Evolutionary conservation across 1,284 basidiomycete species (phyloP), one percentile per base, ranked within the genome.

Genomic region (Stereum hirsutum): DNA sequence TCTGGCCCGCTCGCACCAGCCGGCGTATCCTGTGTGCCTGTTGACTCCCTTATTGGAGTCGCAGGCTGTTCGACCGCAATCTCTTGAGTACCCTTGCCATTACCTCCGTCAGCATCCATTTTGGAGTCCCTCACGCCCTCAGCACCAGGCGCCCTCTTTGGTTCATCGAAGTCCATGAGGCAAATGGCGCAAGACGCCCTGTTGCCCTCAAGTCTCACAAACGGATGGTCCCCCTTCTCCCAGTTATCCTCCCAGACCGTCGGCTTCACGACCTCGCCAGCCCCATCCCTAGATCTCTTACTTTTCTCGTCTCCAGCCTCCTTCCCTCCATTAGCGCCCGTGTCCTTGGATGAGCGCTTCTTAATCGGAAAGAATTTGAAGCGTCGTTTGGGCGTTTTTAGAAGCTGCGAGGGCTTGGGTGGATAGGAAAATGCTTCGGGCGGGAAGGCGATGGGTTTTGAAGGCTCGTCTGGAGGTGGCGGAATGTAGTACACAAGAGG

Each of bases 401-500:
- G 44, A 14, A 57, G 43, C 6, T 52, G 46, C 8, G 47, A 33
- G 17, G 59, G 51, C 21, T 71, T 73, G 2, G 81, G 81, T 20
- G 83, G 78, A 58, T 83, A 82, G 2, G 64, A 59, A 47, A 81
- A 70, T 15, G 66, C 56, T 20, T 66, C 56, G 27, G 69, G 61
- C 2, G 71, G 69, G 33, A 70, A 47, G 17, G 65, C 58, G 31
- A 72, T 54, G 6, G 66, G 64, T 14, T n/a, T 42, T 20, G 20
- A 21, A 17, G 41, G 24, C 7, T 34, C 23, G 26, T 1, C 42
- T 21, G 81, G 82, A 4, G 85, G 82, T 0, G 83, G 72, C 2
- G 85, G 85, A 38, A 89, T 89, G 61, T 88, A 89, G 44, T 86
- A 72, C 23, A 89, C 86, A 25, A 89, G 70, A 1, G 86, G 86